These are phyloP conservation scores for Chlorella sp. DNA, from an alignment of 139 green algal genomes.

Conservation along the genomic window DNA sequence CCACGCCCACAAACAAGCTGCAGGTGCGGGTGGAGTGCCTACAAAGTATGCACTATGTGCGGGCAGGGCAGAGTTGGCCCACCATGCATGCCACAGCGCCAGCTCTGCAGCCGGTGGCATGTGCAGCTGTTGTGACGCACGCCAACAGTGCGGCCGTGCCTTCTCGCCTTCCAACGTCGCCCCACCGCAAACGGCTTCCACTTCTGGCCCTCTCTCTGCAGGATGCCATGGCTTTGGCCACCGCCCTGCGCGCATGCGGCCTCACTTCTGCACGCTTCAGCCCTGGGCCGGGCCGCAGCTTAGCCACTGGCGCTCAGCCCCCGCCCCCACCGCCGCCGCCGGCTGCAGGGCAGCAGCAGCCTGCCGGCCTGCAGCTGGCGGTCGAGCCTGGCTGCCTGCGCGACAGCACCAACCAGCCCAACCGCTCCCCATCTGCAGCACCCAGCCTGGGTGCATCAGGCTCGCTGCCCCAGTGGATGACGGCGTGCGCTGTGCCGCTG, in stretches of 20 bases:
- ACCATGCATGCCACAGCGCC: too few species aligned
- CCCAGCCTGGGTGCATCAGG: not conserved
- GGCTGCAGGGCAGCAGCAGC: not conserved
- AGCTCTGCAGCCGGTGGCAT: too few species aligned
- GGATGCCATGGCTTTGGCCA: not conserved
- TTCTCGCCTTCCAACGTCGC: too few species aligned
- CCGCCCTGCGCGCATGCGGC: not conserved
- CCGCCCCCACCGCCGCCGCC: not conserved
- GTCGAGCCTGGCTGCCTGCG: not conserved
- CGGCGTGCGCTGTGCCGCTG: not conserved
- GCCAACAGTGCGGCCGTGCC: too few species aligned
- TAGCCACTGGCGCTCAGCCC: not conserved
- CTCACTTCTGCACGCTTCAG: not conserved
- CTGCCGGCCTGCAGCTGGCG: not conserved
- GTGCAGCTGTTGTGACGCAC: too few species aligned
- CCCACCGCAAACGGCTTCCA: too few species aligned
- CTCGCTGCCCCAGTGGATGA: not conserved
- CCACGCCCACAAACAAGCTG: not conserved
- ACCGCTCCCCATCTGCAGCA: not conserved
- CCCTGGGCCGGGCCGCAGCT: not conserved
- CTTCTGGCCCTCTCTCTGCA: too few species aligned
- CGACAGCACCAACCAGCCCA: slow-evolving; percentile 1
- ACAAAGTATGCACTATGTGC: too few species aligned
- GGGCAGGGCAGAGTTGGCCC: too few species aligned
- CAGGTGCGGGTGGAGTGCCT: not conserved